Evolutionary conservation across 2,329 filamentous ascomycete species (phyloP).

Genomic region (Cadophora luteo-olivacea): DNA sequence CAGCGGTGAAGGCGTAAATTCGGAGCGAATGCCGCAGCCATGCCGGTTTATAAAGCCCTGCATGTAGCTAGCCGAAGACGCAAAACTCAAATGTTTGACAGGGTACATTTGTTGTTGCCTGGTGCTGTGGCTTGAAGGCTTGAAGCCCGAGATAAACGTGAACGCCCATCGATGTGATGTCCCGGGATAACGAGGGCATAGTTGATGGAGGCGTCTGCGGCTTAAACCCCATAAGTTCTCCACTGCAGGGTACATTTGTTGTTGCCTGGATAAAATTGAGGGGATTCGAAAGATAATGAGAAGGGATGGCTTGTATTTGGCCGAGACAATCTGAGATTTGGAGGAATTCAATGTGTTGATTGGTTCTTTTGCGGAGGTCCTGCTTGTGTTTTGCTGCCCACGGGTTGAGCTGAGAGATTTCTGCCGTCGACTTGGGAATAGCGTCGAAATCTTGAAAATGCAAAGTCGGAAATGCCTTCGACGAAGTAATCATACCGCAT

Average conservation of each 20-base stretch:
- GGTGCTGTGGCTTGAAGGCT: slow-evolving; percentile 15
- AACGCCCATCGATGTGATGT: neutral
- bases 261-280: slow-evolving; percentile 6
- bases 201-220: slow-evolving; percentile 8
- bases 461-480: neutral
- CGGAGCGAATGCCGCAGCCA: neutral
- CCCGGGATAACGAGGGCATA: neutral
- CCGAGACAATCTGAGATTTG: neutral
- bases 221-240: slow-evolving; percentile 6
- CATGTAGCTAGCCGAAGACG: neutral
- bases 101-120: slow-evolving; percentile 29
- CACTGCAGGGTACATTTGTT: slow-evolving; percentile 8
- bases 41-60: neutral
- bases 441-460: neutral
- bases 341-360: neutral
- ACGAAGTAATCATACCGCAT: neutral
- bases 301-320: neutral
- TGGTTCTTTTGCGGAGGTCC: neutral
- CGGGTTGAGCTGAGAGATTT: neutral
- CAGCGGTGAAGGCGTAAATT: neutral
- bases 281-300: neutral
- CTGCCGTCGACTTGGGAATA: neutral
- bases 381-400: neutral
- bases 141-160: slow-evolving; percentile 15
- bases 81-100: neutral